A percentile compares a stretch with the other conserved stretches of the same genome.
These are phyloP conservation scores for Linnemannia zychae DNA, from an alignment of 192 early-diverging fungal species.

Conservation along the genomic window DNA sequence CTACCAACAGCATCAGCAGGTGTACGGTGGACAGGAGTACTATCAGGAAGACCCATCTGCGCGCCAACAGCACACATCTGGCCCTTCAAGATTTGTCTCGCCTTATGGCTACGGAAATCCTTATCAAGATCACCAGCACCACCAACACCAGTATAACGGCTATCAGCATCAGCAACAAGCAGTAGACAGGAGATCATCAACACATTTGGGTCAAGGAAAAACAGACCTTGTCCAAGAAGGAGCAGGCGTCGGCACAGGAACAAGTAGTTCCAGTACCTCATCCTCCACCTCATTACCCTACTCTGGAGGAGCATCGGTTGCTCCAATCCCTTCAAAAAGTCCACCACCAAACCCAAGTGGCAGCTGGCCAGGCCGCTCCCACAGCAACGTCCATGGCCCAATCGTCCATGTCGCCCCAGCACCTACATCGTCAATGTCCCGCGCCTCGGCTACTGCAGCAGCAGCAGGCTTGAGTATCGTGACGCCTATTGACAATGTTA, in stretches of 20 bases:
- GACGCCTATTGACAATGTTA: neutral
- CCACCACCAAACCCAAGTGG: neutral
- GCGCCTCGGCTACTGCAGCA: neutral
- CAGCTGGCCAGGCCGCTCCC: neutral
- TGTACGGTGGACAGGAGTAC: neutral
- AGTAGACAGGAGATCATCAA: neutral
- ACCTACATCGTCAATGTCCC: neutral
- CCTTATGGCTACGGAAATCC: neutral
- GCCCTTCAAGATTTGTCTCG: neutral
- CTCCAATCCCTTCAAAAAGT: neutral
- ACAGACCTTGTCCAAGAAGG: neutral
- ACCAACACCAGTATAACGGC: neutral
- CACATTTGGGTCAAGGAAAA: neutral
- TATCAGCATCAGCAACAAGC: neutral
- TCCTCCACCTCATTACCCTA: neutral
- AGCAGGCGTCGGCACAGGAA: neutral
- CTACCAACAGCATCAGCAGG: neutral
- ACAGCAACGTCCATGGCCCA: neutral
- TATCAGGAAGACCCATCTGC: neutral
- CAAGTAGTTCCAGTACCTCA: neutral
- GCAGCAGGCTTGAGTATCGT: neutral
- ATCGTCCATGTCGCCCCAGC: neutral
- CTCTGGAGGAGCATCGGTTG: neutral
- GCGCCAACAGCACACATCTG: neutral
- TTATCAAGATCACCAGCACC: neutral